Base-by-base conservation (phyloP, 1,139 yeast genomes). In the Kluyveromyces marxianus region DNA sequence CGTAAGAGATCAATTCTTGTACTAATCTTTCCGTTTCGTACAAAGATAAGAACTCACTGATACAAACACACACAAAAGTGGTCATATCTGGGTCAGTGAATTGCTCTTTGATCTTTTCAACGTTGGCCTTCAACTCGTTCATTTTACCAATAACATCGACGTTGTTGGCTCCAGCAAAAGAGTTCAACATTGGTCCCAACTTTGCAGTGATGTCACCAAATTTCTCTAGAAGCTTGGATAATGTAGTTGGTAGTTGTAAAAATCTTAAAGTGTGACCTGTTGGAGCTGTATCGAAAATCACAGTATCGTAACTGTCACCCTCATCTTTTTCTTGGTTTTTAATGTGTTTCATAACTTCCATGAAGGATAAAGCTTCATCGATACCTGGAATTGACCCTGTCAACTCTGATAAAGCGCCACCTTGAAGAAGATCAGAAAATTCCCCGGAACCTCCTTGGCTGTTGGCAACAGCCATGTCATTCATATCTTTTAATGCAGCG, bases 1-100 rank as follows among this genome's bases (percentile, higher is more conserved):
- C 86, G 68, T 87, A 92, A 45, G 94, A 82, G 70, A 89, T 84
- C 64, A 92, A 77, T 65, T 92, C 98, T 70, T 92, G 98, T 56
- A 90, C 86, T 83, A 92, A 80, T 69, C 98, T 82, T 70, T 92
- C 98, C 26, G 97, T 90, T 69, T 92, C 98, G 67, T 92, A 92
- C 45, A 92, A 74, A 2, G 97, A 90, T 62, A 92, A 75, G 68
- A 92, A 92, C 69, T 92, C 98, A 41, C 97, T 88, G 54, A 92
- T 92, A 69, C 98, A 92, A 39, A 92, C 98, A 69, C 97, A 92
- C 28, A 92, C 87, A 66, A 92, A 92, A 2, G 98, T 92, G 25
- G 98, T 92, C 62, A 92, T 74, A 51, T 92, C 97, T 2, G 98
- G 96, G 67, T 92, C 81, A 59, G 95, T 89, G 71, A 92, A 92